Conservation (phyloP, 805 yeast genomes). For the Saturnispora bothae region DNA sequence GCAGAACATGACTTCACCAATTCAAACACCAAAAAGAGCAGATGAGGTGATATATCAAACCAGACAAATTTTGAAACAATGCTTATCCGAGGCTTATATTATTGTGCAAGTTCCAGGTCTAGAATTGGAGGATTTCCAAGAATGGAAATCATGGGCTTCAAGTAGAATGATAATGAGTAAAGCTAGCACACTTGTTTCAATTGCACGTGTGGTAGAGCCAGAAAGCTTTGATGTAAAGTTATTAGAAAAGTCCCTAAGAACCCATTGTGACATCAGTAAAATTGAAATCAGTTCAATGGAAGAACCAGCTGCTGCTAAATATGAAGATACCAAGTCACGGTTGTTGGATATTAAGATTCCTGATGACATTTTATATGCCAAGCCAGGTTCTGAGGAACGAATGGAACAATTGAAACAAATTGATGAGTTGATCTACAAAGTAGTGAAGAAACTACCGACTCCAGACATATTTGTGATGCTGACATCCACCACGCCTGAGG, state of each 20-base stretch:
- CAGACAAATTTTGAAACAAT: conserved; percentile 23
- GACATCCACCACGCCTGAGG: conserved; percentile 31
- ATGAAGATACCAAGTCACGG: conserved; percentile 53
- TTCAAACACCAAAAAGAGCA: conserved; percentile 3
- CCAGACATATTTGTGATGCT: conserved; percentile 57
- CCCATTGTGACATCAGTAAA: conserved; percentile 38
- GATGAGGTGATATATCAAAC: neutral
- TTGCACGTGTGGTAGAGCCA: conserved; percentile 38
- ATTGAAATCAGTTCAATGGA: conserved; percentile 30
- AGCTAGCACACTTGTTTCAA: conserved; percentile 51
- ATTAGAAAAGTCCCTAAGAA: conserved; percentile 5
- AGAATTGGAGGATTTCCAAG: conserved; percentile 34
- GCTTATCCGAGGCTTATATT: conserved; percentile 48
- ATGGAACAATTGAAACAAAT: conserved; percentile 13
- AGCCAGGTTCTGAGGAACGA: conserved; percentile 33
- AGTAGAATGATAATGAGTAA: conserved; percentile 40
- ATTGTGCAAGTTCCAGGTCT: conserved; percentile 47
- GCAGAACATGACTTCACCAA: conserved; percentile 4
- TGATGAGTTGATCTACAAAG: conserved; percentile 35
- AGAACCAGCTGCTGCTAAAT: conserved; percentile 38
- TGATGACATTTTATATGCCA: conserved; percentile 29
- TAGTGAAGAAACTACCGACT: conserved; percentile 61
- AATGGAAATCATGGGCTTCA: conserved; percentile 34
- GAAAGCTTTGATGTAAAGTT: conserved; percentile 15
- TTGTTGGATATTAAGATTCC: conserved; percentile 51